These are phyloP conservation scores for Parastagonospora avenae DNA, from an alignment of 2,329 filamentous ascomycete genomes.

Conservation along the genomic window DNA sequence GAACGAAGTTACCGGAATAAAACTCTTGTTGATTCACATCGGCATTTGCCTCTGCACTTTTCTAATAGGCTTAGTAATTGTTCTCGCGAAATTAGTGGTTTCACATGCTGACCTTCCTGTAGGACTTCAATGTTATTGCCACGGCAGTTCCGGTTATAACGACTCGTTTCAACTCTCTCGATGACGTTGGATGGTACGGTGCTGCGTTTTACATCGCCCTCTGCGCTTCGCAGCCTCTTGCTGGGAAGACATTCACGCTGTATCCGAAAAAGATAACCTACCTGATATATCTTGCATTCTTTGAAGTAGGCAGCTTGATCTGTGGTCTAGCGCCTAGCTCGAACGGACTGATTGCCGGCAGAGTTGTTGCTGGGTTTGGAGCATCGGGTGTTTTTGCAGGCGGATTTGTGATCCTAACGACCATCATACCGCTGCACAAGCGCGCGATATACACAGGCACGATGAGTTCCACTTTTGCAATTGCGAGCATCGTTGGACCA, in stretches of 20 bases:
- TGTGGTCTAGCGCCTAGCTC: too few species aligned
- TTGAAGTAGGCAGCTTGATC: too few species aligned
- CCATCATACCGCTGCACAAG: too few species aligned
- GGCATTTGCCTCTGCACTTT: not conserved
- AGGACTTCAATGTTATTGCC: conserved; percentile 21
- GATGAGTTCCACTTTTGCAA: not conserved
- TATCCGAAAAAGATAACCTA: conserved; percentile 23
- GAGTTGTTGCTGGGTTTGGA: too few species aligned
- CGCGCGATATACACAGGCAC: too few species aligned
- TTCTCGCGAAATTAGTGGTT: not conserved
- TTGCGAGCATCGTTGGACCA: conserved; percentile 14
- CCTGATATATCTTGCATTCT: not conserved
- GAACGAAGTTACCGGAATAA: too few species aligned
- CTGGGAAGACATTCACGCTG: conserved; percentile 14
- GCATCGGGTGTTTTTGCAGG: too few species aligned
- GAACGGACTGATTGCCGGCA: too few species aligned
- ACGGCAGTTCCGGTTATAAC: conserved; percentile 41
- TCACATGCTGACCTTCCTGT: not conserved
- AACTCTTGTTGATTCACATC: too few species aligned
- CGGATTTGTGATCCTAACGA: too few species aligned
- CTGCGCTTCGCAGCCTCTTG: conserved; percentile 17
- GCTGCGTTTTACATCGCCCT: conserved; percentile 34
- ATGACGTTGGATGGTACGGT: conserved; percentile 39
- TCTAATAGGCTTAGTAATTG: not conserved
- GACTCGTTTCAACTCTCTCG: conserved; percentile 34